Conservation (phyloP, 1,284 basidiomycete genomes). For the Trametes versicolor region DNA sequence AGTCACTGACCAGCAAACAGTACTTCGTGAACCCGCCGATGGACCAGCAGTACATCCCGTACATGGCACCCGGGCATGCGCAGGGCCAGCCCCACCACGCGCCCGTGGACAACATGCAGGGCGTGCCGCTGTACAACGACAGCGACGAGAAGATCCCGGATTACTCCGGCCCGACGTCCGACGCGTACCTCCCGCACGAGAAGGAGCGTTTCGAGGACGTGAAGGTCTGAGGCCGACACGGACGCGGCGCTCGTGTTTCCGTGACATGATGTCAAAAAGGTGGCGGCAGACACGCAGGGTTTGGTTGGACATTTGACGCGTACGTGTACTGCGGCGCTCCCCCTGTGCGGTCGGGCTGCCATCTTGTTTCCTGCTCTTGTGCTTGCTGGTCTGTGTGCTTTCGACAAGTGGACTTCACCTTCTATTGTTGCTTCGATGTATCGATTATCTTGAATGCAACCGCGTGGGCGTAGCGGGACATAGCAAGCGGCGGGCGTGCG, state of each 20-base stretch:
- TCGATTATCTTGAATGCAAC: conserved; percentile 12
- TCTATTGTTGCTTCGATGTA: conserved; percentile 15
- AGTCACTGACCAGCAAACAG: conserved; percentile 18
- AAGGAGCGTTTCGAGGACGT: conserved; percentile 45
- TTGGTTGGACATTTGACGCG: background rate
- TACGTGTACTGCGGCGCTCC: background rate
- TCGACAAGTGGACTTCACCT: conserved; percentile 20
- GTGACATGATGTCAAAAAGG: background rate
- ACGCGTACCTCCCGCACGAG: conserved; percentile 44
- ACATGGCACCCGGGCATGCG: conserved; percentile 30
- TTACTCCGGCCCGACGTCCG: conserved; percentile 38
- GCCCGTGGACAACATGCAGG: conserved; percentile 32
- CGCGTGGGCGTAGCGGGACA: background rate
- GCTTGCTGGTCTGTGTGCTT: conserved; percentile 16
- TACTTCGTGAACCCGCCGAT: conserved; percentile 47
- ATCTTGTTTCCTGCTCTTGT: conserved; percentile 15
- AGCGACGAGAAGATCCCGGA: conserved; percentile 40
- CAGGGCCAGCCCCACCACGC: conserved; percentile 29
- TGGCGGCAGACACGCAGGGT: conserved; percentile 1
- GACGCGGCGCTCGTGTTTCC: background rate
- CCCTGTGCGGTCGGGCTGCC: conserved; percentile 15
- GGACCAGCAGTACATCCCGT: conserved; percentile 37
- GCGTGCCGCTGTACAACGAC: conserved; percentile 49
- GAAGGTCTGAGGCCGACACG: conserved; percentile 32
- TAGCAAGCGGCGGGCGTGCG: background rate